These are phyloP conservation scores for Coccinonectria pachysandricola DNA, from an alignment of 2,329 filamentous ascomycete genomes.

Conservation along the genomic window DNA sequence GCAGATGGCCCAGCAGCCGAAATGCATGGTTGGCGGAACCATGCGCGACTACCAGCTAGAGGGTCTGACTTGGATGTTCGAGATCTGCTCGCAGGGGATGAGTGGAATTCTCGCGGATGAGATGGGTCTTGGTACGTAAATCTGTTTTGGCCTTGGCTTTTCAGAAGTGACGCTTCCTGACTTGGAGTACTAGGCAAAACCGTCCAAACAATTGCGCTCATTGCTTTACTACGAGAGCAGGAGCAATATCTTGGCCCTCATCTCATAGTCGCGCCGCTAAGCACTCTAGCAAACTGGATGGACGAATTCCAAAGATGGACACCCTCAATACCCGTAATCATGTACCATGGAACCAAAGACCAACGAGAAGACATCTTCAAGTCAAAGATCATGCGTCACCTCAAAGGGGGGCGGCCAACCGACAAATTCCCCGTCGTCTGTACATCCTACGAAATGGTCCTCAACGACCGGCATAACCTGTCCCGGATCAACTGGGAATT, in stretches of 20 bases:
- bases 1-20: constrained; percentile 74
- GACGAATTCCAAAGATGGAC: constrained; percentile 90
- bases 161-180: too few relatives aligned
- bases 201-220: constrained; percentile 78
- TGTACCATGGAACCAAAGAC: constrained; percentile 80
- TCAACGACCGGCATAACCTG: constrained; percentile 75
- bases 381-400: constrained; percentile 58
- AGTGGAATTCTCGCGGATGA: constrained; percentile 89
- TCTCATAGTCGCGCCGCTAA: constrained; percentile 79
- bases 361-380: constrained; percentile 68
- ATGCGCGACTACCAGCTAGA: constrained; percentile 95
- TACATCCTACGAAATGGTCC: constrained; percentile 92
- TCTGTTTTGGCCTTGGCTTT: too few relatives aligned
- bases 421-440: constrained; percentile 80
- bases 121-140: constrained; percentile 69
- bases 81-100: constrained; percentile 68
- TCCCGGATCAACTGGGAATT: constrained; percentile 89
- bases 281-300: constrained; percentile 91
- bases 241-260: constrained; percentile 78
- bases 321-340: constrained; percentile 73
- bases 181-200: constrained; percentile 90
- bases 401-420: constrained; percentile 48
- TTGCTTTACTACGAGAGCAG: constrained; percentile 79
- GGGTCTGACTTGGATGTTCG: constrained; percentile 90
- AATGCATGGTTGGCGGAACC: constrained; percentile 71